These are phyloP conservation scores for Phytophthora ohioensis DNA, from an alignment of 352 stramenopile species.

Conservation along the genomic window DNA sequence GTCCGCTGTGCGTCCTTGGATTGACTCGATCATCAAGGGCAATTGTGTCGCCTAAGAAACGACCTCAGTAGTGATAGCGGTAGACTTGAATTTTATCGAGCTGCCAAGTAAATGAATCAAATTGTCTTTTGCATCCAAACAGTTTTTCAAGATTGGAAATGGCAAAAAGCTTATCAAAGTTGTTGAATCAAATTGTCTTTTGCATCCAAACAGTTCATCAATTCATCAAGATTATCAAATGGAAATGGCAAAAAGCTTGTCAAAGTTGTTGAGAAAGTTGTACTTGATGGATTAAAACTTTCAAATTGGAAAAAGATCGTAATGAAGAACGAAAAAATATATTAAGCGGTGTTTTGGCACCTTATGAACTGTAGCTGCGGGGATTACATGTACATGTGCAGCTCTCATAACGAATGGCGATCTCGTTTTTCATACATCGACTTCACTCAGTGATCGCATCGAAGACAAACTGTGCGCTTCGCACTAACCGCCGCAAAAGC, in stretches of 20 bases:
- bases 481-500: conserved; percentile 32
- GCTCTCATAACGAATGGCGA: conserved; percentile 6
- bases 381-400: background rate
- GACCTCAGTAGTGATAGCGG: conserved; percentile 20
- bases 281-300: background rate
- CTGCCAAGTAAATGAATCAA: conserved; percentile 27
- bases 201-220: background rate
- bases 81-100: background rate
- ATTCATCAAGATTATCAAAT: background rate
- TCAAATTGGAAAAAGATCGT: background rate
- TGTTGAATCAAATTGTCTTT: conserved; percentile 20
- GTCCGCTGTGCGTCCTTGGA: conserved; percentile 55
- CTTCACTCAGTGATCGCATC: conserved; percentile 32
- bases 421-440: background rate
- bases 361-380: background rate
- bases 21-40: conserved; percentile 44
- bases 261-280: conserved; percentile 21
- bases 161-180: background rate
- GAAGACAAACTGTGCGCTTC: conserved; percentile 40
- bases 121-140: conserved; percentile 10
- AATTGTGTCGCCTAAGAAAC: conserved; percentile 33
- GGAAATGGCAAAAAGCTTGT: background rate
- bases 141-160: background rate
- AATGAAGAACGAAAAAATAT: no score
- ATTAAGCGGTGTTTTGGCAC: no score